These are phyloP conservation scores for Phytopythium helicoides DNA, from an alignment of 352 stramenopile species.

Conservation along the genomic window DNA sequence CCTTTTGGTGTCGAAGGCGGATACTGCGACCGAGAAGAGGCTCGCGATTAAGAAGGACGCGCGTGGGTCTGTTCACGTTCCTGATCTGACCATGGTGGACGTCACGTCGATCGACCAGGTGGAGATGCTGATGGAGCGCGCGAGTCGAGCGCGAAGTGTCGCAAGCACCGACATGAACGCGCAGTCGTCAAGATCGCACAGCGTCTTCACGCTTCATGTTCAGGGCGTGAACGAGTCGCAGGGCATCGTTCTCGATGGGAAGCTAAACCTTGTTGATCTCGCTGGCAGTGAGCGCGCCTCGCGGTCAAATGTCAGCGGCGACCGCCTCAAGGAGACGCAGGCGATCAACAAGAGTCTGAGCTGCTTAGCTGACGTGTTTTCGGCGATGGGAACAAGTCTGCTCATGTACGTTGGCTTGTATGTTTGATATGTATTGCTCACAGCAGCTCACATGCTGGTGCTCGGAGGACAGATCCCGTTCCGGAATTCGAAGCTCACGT, in stretches of 20 bases:
- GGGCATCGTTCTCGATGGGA: constrained; percentile 59
- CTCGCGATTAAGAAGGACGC: constrained; percentile 73
- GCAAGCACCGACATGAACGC: constrained; percentile 94
- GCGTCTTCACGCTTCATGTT: constrained; percentile 78
- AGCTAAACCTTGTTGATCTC: constrained; percentile 81
- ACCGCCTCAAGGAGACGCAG: constrained; percentile 96
- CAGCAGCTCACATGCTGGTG: not conserved
- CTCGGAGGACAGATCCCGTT: constrained; percentile 86
- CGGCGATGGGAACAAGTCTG: constrained; percentile 94
- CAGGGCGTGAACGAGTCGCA: constrained; percentile 82
- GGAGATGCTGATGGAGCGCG: constrained; percentile 75
- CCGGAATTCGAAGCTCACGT: constrained; percentile 98
- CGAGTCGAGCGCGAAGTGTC: constrained; percentile 65
- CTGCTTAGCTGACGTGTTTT: constrained; percentile 98
- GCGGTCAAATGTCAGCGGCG: constrained; percentile 84
- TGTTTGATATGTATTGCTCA: not conserved
- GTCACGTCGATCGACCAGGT: constrained; percentile 61
- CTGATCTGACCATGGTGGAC: constrained; percentile 52
- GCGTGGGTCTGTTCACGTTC: constrained; percentile 62
- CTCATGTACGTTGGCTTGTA: constrained; percentile 74
- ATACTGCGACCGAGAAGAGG: constrained; percentile 30
- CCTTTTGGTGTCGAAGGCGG: constrained; percentile 86
- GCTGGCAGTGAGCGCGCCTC: constrained; percentile 79
- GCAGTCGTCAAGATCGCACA: constrained; percentile 76
- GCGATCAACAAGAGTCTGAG: constrained; percentile 99